Percentiles rank a stretch among this genome's conserved stretches.
phyloP scores from a whole-genome alignment of 2,329 filamentous ascomycete genomes.

The Xylaria sp. region DNA sequence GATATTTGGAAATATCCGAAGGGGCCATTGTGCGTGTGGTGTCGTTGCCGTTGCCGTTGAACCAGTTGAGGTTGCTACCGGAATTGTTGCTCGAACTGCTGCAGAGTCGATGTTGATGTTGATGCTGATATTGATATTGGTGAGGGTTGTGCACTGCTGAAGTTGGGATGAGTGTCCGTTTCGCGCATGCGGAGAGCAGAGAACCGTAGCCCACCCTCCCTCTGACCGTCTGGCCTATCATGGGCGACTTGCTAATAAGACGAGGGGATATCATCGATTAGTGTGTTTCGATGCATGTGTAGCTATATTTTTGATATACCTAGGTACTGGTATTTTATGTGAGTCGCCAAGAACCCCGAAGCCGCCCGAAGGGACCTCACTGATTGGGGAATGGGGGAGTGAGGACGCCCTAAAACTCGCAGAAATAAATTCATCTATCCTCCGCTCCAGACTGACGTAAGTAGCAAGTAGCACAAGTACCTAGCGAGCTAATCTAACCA shows the following conservation, averaged over 20 bases:
- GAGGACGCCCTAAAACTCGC: slow-evolving; percentile 17
- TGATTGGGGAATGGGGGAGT: slow-evolving; percentile 14
- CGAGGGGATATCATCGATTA: slow-evolving; percentile 27
- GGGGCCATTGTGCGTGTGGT: slow-evolving; percentile 41
- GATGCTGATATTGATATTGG: slow-evolving; percentile 3
- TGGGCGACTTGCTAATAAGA: slow-evolving; percentile 10
- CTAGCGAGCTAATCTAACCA: not conserved
- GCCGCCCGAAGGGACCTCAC: slow-evolving; percentile 3
- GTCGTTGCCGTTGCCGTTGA: slow-evolving; percentile 9
- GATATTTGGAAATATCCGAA: slow-evolving; percentile 62
- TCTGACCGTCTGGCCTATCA: slow-evolving; percentile 33
- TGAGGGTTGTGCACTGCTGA: not conserved
- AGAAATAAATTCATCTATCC: not conserved
- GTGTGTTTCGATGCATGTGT: slow-evolving; percentile 18
- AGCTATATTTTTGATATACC: slow-evolving; percentile 1
- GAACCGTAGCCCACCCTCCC: slow-evolving; percentile 28
- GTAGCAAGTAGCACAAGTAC: slow-evolving; percentile 5
- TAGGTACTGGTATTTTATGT: slow-evolving; percentile 17
- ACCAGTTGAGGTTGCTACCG: not conserved
- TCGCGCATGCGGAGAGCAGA: slow-evolving; percentile 34
- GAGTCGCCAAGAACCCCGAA: slow-evolving; percentile 15
- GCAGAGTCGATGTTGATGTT: slow-evolving; percentile 20
- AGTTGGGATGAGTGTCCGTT: slow-evolving; percentile 15
- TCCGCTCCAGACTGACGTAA: slow-evolving; percentile 1
- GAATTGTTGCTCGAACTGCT: slow-evolving; percentile 24